These are phyloP conservation scores for Moricandia moricandioides DNA, from an alignment of 345 rosid species.

Conservation along the genomic window DNA sequence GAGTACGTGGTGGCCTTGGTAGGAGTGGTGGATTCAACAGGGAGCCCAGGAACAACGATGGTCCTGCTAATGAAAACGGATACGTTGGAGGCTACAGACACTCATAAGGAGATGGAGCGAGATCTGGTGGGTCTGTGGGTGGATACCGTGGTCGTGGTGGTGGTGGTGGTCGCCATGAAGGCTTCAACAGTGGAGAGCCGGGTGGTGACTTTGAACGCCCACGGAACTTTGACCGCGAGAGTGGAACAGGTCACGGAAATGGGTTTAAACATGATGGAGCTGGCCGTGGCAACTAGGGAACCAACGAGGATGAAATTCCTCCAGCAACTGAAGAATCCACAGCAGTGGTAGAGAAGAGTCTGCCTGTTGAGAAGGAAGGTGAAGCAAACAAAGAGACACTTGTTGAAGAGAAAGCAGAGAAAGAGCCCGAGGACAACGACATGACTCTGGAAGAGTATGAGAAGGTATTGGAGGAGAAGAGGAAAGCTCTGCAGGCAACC, in stretches of 20 bases:
- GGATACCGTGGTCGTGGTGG: conserved; percentile 21
- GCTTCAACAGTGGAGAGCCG: conserved; percentile 45
- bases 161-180: conserved; percentile 37
- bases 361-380: conserved; percentile 54
- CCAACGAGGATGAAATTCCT: conserved; percentile 58
- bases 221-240: conserved; percentile 65
- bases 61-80: too few relatives aligned
- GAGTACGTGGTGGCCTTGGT: conserved; percentile 30
- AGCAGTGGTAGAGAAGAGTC: conserved; percentile 47
- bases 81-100: too few relatives aligned
- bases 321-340: conserved; percentile 64
- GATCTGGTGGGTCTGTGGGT: too few relatives aligned
- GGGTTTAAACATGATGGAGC: conserved; percentile 82
- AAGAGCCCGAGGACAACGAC: conserved; percentile 54
- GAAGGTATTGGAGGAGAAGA: conserved; percentile 65
- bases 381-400: conserved; percentile 48
- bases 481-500: conserved; percentile 50
- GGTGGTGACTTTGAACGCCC: conserved; percentile 65
- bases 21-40: not conserved
- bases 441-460: conserved; percentile 89
- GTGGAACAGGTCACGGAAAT: conserved; percentile 83
- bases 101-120: too few relatives aligned
- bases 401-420: conserved; percentile 33
- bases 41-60: too few relatives aligned
- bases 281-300: conserved; percentile 93